A percentile compares a stretch with the other conserved stretches of the same genome.
These are phyloP conservation scores for Plasmodium gaboni DNA, from an alignment of 169 alveolate genomes.

Conservation along the genomic window DNA sequence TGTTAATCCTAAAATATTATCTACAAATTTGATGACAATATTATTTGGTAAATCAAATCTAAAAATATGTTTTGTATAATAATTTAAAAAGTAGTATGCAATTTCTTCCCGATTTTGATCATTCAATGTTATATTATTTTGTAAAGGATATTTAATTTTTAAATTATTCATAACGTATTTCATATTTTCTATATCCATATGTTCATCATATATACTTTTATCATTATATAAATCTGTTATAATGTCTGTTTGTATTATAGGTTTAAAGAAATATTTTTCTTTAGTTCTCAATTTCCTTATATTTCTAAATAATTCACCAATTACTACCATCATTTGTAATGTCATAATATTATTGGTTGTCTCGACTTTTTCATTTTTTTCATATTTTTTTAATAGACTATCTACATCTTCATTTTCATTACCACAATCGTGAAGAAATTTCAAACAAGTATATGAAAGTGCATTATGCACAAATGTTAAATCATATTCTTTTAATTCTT, in stretches of 20 bases:
- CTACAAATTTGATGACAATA: constrained; percentile 22
- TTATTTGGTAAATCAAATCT: constrained; percentile 73
- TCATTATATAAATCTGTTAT: constrained; percentile 45
- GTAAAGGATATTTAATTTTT: constrained; percentile 55
- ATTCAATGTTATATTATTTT: constrained; percentile 23
- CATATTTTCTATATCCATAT: constrained; percentile 50
- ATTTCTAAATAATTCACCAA: constrained; percentile 70
- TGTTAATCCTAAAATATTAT: constrained; percentile 47
- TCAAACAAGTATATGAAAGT: constrained; percentile 24
- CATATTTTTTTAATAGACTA: constrained; percentile 39
- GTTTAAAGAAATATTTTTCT: constrained; percentile 49
- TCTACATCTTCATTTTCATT: constrained; percentile 76
- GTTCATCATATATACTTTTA: constrained; percentile 52
- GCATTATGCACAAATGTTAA: constrained; percentile 68
- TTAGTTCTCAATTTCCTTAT: constrained; percentile 57
- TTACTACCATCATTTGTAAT: constrained; percentile 72
- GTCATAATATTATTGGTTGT: constrained; percentile 72
- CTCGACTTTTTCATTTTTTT: constrained; percentile 74
- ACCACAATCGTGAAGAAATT: constrained; percentile 62
- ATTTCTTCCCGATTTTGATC: constrained; percentile 52
- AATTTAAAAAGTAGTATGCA: constrained; percentile 71
- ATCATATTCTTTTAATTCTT: constrained; percentile 59
- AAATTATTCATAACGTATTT: constrained; percentile 41
- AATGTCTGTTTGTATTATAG: constrained; percentile 58
- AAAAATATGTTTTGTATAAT: constrained; percentile 55